Percentiles rank a stretch among this genome's conserved stretches.
These are phyloP conservation scores for Yarrowia divulgata DNA, from an alignment of 805 yeast species.

Conservation along the genomic window DNA sequence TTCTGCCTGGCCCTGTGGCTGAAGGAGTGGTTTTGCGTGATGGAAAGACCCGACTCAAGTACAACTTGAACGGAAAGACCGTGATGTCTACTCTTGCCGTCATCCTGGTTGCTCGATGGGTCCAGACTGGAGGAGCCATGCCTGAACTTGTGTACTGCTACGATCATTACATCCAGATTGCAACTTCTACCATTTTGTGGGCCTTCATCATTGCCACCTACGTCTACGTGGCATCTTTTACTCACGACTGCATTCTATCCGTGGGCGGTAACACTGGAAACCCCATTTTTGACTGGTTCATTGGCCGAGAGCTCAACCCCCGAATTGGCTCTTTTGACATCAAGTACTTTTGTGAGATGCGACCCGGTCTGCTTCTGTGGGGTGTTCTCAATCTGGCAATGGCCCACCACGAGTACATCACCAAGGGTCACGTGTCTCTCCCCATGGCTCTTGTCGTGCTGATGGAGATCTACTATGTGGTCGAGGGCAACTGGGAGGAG, in stretches of 20 bases:
- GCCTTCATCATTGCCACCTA: slow-evolving; percentile 67
- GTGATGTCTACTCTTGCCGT: slow-evolving; percentile 55
- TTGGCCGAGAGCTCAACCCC: slow-evolving; percentile 96
- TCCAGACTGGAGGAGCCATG: slow-evolving; percentile 58
- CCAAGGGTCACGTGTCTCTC: slow-evolving; percentile 66
- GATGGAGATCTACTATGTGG: slow-evolving; percentile 80
- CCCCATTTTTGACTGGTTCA: slow-evolving; percentile 87
- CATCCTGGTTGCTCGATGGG: slow-evolving; percentile 60
- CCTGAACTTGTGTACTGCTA: slow-evolving; percentile 85
- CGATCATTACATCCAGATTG: slow-evolving; percentile 69
- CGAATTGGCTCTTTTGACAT: slow-evolving; percentile 85
- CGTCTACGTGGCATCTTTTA: slow-evolving; percentile 72
- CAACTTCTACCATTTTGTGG: slow-evolving; percentile 67
- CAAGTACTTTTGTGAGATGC: slow-evolving; percentile 88
- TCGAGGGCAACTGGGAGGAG: slow-evolving; percentile 93
- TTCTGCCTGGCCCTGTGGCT: slow-evolving; percentile 68
- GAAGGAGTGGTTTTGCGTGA: slow-evolving; percentile 79
- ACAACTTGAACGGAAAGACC: slow-evolving; percentile 82
- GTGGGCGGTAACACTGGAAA: slow-evolving; percentile 86
- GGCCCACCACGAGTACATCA: slow-evolving; percentile 78
- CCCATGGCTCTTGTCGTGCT: slow-evolving; percentile 72
- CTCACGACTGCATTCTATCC: slow-evolving; percentile 75
- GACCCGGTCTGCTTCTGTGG: slow-evolving; percentile 95
- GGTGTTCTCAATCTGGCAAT: slow-evolving; percentile 76
- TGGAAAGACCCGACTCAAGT: slow-evolving; percentile 65